Percentiles rank a stretch among this genome's conserved stretches.
phyloP scores from a whole-genome alignment of 352 stramenopile species.

The Poterioochromonas sp. region DNA sequence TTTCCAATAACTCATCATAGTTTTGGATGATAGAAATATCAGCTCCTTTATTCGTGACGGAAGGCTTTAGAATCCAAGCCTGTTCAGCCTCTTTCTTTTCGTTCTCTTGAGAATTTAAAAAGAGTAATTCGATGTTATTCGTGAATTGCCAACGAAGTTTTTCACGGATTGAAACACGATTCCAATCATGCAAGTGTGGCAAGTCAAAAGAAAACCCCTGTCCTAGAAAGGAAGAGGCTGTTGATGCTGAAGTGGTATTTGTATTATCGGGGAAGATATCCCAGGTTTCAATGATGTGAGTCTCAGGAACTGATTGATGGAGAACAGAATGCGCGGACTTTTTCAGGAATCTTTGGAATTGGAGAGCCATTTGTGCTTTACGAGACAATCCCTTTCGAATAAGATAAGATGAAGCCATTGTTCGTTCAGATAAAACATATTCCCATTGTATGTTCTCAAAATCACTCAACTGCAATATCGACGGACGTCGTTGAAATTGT shows the following conservation, averaged over 20 bases:
- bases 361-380: slow-evolving; percentile 22
- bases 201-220: slow-evolving; percentile 1
- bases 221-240: too few relatives aligned
- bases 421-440: background rate
- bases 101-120: background rate
- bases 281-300: slow-evolving; percentile 22
- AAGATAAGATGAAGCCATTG: slow-evolving; percentile 16
- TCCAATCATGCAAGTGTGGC: background rate
- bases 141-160: slow-evolving; percentile 6
- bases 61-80: slow-evolving; percentile 23
- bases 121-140: too few relatives aligned
- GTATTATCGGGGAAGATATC: slow-evolving; percentile 9
- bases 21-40: slow-evolving; percentile 14
- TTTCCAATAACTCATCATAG: slow-evolving; percentile 12
- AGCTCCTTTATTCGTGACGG: slow-evolving; percentile 19
- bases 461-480: slow-evolving; percentile 3
- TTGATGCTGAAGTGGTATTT: background rate
- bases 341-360: background rate
- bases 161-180: background rate
- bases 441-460: slow-evolving; percentile 32
- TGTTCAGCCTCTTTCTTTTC: background rate
- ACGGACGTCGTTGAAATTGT: too few relatives aligned
- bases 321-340: background rate
- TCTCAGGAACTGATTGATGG: background rate
- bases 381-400: slow-evolving; percentile 28